These are phyloP conservation scores for Elsinoe perseae DNA, from an alignment of 2,329 filamentous ascomycete species.

Conservation along the genomic window DNA sequence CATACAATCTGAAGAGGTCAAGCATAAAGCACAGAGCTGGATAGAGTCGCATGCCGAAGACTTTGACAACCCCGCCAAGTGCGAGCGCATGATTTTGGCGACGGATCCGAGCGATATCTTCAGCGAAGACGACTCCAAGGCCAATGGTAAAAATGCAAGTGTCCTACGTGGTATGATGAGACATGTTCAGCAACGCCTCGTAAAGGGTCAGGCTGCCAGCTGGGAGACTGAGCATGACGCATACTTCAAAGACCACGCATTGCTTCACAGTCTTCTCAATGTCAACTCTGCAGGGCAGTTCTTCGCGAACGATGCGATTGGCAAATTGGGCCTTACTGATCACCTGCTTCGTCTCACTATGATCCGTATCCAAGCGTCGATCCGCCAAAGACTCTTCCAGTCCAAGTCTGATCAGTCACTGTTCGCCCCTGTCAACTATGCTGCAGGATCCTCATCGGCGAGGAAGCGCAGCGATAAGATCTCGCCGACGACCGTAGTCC, in stretches of 20 bases:
- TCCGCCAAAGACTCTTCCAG: neutral
- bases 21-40: neutral
- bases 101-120: neutral
- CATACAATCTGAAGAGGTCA: neutral
- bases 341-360: neutral
- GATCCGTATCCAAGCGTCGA: neutral
- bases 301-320: conserved; percentile 20
- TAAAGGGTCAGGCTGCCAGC: neutral
- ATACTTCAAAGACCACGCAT: neutral
- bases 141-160: neutral
- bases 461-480: neutral
- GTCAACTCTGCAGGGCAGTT: conserved; percentile 19
- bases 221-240: neutral
- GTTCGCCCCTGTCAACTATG: neutral
- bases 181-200: neutral
- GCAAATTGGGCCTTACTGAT: conserved; percentile 17
- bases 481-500: neutral
- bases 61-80: neutral
- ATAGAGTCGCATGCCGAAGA: neutral
- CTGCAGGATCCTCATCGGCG: too few species aligned
- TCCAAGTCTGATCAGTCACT: neutral
- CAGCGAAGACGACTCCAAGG: neutral
- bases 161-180: neutral
- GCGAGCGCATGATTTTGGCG: neutral
- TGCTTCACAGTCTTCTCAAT: neutral